A percentile compares a stretch with the other conserved stretches of the same genome.
phyloP scores from a whole-genome alignment of 768 basidiomycete species.

The Nidularia sp. region DNA sequence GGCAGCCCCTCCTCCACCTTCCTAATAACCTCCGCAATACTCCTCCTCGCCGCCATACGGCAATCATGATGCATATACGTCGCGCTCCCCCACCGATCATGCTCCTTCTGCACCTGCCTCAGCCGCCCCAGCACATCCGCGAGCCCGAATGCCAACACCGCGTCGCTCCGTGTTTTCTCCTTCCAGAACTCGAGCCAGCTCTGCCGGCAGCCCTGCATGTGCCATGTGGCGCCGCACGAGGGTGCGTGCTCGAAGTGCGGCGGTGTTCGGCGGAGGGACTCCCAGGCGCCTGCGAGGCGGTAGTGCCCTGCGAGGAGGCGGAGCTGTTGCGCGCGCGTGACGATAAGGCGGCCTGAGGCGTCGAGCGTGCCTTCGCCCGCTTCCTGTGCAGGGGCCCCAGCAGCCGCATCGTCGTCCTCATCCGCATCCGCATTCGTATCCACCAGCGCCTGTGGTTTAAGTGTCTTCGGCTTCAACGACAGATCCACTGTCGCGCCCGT shows the following conservation, averaged over 20 bases:
- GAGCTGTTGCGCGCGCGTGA: conserved; percentile 56
- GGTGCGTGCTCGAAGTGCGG: conserved; percentile 62
- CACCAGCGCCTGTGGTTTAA: not conserved
- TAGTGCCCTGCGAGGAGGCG: conserved; percentile 69
- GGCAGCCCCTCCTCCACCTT: conserved; percentile 55
- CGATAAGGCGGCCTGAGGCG: conserved; percentile 42
- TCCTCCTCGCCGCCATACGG: conserved; percentile 50
- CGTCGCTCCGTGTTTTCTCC: conserved; percentile 62
- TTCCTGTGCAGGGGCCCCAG: not conserved
- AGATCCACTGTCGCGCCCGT: conserved; percentile 27
- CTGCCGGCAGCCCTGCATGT: conserved; percentile 67
- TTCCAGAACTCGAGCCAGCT: conserved; percentile 81
- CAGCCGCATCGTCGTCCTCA: not conserved
- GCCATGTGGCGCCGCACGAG: conserved; percentile 65
- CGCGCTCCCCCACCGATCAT: conserved; percentile 65
- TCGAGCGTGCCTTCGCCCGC: conserved; percentile 13
- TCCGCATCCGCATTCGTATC: conserved; percentile 5
- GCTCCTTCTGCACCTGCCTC: conserved; percentile 59
- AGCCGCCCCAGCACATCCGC: conserved; percentile 69
- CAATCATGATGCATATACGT: conserved; percentile 83
- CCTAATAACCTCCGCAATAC: conserved; percentile 52
- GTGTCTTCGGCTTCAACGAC: conserved; percentile 10
- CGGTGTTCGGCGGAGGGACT: conserved; percentile 51
- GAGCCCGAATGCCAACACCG: conserved; percentile 52
- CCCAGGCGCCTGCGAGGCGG: conserved; percentile 65